Conservation (phyloP, 2,329 filamentous ascomycete species). For the Aspergillus jensenii region DNA sequence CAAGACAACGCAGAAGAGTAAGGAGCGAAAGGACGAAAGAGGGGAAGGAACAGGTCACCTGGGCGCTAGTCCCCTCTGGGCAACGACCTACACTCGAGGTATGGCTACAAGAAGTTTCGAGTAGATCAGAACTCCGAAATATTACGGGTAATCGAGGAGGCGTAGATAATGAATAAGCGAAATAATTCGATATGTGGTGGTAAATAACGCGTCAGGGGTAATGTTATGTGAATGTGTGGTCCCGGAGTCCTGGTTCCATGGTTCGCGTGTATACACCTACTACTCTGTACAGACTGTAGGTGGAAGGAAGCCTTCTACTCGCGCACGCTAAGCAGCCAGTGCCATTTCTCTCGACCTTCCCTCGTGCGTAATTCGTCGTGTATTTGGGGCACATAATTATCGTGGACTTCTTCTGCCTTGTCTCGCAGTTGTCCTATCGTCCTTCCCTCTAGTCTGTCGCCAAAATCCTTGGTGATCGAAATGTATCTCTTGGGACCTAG, state of each 20-base stretch:
- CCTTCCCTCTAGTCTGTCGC: constrained; percentile 14
- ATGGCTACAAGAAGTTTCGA: background rate
- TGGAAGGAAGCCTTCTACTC: background rate
- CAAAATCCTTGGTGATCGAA: constrained; percentile 22
- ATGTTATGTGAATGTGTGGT: constrained; percentile 4
- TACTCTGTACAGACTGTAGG: background rate
- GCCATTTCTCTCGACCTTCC: constrained; percentile 19
- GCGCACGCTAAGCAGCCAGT: constrained; percentile 23
- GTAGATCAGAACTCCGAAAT: background rate
- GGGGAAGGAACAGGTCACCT: constrained; percentile 11
- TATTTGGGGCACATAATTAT: constrained; percentile 7
- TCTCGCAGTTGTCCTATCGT: constrained; percentile 18
- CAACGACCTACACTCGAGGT: constrained; percentile 1
- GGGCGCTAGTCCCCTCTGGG: constrained; percentile 7
- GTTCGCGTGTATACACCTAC: constrained; percentile 15
- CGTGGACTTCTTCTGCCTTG: constrained; percentile 17
- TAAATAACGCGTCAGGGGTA: constrained; percentile 8
- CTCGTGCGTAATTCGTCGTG: constrained; percentile 13
- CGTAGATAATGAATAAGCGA: background rate
- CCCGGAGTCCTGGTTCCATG: constrained; percentile 23
- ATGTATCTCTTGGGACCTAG: constrained; percentile 25
- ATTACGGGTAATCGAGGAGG: background rate
- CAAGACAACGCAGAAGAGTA: constrained; percentile 21
- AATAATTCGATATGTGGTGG: background rate
- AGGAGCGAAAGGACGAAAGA: constrained; percentile 23